A percentile compares a stretch with the other conserved stretches of the same genome.
Evolutionary conservation across 2,329 filamentous ascomycete genomes (phyloP).

Genomic region (Colletotrichum cuscutae): DNA sequence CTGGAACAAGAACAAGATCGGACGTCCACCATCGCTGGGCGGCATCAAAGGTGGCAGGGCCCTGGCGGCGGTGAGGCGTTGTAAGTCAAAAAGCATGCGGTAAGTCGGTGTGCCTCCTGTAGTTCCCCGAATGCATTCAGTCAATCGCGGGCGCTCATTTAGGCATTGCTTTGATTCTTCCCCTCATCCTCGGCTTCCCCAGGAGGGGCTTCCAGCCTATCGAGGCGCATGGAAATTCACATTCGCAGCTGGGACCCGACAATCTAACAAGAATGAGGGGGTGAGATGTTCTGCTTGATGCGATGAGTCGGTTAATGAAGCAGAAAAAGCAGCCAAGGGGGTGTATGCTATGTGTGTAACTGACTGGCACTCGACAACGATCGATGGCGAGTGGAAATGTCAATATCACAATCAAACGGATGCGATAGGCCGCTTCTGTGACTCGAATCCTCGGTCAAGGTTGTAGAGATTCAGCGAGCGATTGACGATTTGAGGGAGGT

Average conservation of each 20-base stretch:
- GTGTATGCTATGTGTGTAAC: background rate
- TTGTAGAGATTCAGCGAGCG: constrained; percentile 24
- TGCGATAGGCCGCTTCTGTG: constrained; percentile 8
- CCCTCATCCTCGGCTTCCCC: background rate
- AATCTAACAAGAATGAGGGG: background rate
- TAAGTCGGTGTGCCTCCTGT: background rate
- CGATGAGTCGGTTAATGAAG: too few species aligned
- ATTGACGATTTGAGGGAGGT: background rate
- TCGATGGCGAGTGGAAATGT: background rate
- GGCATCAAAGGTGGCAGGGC: constrained; percentile 3
- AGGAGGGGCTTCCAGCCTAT: background rate
- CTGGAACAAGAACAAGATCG: background rate
- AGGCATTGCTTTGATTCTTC: background rate
- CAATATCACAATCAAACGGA: constrained; percentile 10
- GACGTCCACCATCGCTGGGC: constrained; percentile 13
- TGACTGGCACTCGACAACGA: background rate
- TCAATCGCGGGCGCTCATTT: background rate
- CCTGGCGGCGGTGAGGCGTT: constrained; percentile 15
- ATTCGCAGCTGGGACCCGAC: background rate
- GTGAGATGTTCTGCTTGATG: background rate
- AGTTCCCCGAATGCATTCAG: constrained; percentile 4
- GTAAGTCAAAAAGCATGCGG: background rate
- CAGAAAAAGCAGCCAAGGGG: too few species aligned
- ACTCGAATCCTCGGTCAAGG: constrained; percentile 16
- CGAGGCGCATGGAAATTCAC: background rate